phyloP scores from a whole-genome alignment of 2,329 filamentous ascomycete genomes.

The Fusarium metavorans region DNA sequence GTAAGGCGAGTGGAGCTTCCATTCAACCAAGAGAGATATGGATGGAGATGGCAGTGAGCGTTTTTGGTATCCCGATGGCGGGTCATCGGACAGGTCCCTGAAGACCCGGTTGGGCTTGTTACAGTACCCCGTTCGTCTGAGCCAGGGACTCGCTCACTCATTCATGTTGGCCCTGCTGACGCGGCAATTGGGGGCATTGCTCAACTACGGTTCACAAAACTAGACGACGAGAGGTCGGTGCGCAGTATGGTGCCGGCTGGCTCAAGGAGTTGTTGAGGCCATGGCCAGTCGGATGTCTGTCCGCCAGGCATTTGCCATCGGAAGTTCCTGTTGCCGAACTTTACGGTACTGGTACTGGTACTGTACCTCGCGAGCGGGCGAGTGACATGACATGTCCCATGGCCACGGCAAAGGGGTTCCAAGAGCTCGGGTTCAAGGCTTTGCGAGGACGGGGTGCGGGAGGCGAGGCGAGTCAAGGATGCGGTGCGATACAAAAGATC shows the following conservation, averaged over 20 bases:
- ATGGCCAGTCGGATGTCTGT: conserved; percentile 23
- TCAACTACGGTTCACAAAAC: conserved; percentile 11
- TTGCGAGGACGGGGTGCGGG: background rate
- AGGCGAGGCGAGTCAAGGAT: background rate
- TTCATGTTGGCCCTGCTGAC: conserved; percentile 30
- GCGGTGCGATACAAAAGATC: conserved; percentile 15
- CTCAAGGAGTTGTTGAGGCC: conserved; percentile 13
- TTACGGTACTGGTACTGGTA: background rate
- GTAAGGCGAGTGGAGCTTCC: conserved; percentile 9
- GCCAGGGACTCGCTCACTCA: conserved; percentile 13
- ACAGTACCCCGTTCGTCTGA: conserved; percentile 2
- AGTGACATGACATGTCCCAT: background rate
- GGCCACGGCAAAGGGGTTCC: conserved; percentile 15
- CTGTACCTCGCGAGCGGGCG: conserved; percentile 5
- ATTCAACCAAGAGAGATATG: conserved; percentile 8
- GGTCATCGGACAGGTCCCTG: conserved; percentile 40
- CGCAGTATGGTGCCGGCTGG: conserved; percentile 24
- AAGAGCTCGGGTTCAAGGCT: conserved; percentile 16
- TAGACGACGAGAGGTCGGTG: conserved; percentile 24
- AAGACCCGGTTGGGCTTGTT: conserved; percentile 33
- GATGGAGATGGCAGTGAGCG: conserved; percentile 32
- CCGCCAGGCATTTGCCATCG: conserved; percentile 11
- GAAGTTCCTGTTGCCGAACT: conserved; percentile 10
- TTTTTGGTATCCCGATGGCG: conserved; percentile 40
- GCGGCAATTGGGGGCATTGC: conserved; percentile 29